phyloP scores from a whole-genome alignment of 2,329 filamentous ascomycete genomes.

The Cercospora zeae-maydis region DNA sequence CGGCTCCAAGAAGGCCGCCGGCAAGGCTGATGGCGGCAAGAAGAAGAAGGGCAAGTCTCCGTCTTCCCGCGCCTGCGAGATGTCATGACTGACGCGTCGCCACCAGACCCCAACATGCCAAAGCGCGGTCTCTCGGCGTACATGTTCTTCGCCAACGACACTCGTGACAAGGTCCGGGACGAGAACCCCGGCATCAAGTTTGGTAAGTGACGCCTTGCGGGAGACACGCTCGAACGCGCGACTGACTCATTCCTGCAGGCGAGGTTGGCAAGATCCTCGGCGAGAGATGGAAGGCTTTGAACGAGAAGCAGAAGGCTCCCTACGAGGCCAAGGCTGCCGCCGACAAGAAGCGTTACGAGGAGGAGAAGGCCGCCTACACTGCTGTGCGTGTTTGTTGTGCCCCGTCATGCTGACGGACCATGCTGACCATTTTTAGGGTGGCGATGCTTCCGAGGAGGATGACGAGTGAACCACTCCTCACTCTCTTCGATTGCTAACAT shows the following conservation, averaged over 20 bases:
- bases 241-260: slow-evolving; percentile 48
- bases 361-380: slow-evolving; percentile 92
- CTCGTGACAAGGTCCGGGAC: slow-evolving; percentile 95
- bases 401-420: not conserved
- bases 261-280: slow-evolving; percentile 98
- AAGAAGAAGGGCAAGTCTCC: slow-evolving; percentile 65
- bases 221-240: not conserved
- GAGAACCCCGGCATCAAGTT: slow-evolving; percentile 98
- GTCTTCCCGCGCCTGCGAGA: not conserved
- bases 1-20: slow-evolving; percentile 51
- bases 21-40: slow-evolving; percentile 52
- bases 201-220: slow-evolving; percentile 53
- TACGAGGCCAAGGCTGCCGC: slow-evolving; percentile 95
- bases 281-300: slow-evolving; percentile 97
- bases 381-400: slow-evolving; percentile 53
- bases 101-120: slow-evolving; percentile 86
- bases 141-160: slow-evolving; percentile 99
- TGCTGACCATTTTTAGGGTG: slow-evolving; percentile 32
- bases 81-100: slow-evolving; percentile 18
- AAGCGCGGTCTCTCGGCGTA: slow-evolving; percentile 99
- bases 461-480: slow-evolving; percentile 31
- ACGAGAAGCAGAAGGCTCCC: slow-evolving; percentile 84
- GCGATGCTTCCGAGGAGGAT: slow-evolving; percentile 39
- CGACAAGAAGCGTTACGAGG: slow-evolving; percentile 99
- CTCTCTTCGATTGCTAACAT: not conserved